These are phyloP conservation scores for Iberis pinnata DNA, from an alignment of 345 rosid genomes.

Conservation along the genomic window DNA sequence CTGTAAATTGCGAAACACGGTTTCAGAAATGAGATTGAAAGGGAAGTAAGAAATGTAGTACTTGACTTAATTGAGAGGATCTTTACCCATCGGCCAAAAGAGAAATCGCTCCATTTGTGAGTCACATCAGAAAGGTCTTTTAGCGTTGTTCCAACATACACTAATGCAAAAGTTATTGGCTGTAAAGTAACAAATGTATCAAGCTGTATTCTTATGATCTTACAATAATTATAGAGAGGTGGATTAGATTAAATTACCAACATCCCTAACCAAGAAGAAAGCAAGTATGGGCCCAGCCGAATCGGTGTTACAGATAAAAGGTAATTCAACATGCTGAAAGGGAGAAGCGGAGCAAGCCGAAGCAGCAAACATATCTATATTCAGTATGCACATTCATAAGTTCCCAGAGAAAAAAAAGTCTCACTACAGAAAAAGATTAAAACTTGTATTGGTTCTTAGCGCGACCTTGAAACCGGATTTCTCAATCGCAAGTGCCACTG, in stretches of 20 bases:
- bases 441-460: neutral
- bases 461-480: constrained; percentile 95
- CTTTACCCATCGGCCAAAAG: constrained; percentile 83
- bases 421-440: neutral
- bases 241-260: constrained; percentile 45
- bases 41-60: neutral
- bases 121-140: constrained; percentile 99
- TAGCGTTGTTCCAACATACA: constrained; percentile 88
- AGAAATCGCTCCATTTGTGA: constrained; percentile 90
- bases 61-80: neutral
- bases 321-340: constrained; percentile 92
- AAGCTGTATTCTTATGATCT: constrained; percentile 12
- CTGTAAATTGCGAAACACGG: constrained; percentile 37
- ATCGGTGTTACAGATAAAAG: constrained; percentile 91
- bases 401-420: neutral
- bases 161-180: constrained; percentile 92
- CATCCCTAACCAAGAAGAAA: constrained; percentile 99
- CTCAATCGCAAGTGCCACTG: constrained; percentile 74
- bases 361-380: constrained; percentile 84
- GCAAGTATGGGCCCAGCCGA: constrained; percentile 66
- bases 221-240: neutral
- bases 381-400: constrained; percentile 17
- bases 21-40: neutral
- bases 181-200: constrained; percentile 33
- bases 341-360: constrained; percentile 93